Percentiles rank a stretch among this genome's conserved stretches.
Conservation (phyloP, 768 basidiomycete genomes). For the Russula sp. region DNA sequence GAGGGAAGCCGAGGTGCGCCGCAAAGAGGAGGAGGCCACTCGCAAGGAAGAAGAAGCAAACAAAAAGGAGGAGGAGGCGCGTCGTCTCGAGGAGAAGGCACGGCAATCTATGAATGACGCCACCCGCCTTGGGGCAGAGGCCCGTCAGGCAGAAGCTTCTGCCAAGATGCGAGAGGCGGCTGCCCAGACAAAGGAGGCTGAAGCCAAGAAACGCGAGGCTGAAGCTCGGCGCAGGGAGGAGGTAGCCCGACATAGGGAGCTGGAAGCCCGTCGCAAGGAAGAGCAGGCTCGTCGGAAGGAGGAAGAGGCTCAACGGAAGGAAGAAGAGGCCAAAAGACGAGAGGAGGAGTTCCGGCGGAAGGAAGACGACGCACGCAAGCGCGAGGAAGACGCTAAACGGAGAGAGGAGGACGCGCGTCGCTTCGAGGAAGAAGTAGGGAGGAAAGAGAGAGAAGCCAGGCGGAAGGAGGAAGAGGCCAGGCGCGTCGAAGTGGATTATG, state of each 20-base stretch:
- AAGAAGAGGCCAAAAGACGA: conserved; percentile 28
- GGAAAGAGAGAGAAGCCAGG: conserved; percentile 10
- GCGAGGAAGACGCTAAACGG: conserved; percentile 34
- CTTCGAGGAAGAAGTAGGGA: conserved; percentile 31
- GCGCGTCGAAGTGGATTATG: conserved; percentile 31
- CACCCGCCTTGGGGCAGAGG: conserved; percentile 23
- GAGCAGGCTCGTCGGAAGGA: conserved; percentile 28
- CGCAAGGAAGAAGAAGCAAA: conserved; percentile 29
- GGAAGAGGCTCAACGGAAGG: conserved; percentile 32
- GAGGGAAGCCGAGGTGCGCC: conserved; percentile 23
- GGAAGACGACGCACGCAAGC: conserved; percentile 33
- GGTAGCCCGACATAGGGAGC: conserved; percentile 30
- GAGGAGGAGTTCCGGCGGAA: conserved; percentile 29
- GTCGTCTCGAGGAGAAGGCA: conserved; percentile 26
- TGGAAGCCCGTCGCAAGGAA: conserved; percentile 31
- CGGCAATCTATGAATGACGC: conserved; percentile 23
- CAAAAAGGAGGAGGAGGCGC: conserved; percentile 24
- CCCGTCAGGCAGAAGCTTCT: conserved; percentile 26
- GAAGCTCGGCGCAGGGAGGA: conserved; percentile 32
- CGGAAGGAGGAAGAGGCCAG: conserved; percentile 7
- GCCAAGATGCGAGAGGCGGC: conserved; percentile 23
- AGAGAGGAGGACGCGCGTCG: conserved; percentile 28
- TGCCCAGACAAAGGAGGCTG: conserved; percentile 22
- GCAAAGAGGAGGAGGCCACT: conserved; percentile 28
- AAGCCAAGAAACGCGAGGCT: conserved; percentile 29